phyloP scores from a whole-genome alignment of 2,329 filamentous ascomycete species.

The Microdochium trichocladiopsis region DNA sequence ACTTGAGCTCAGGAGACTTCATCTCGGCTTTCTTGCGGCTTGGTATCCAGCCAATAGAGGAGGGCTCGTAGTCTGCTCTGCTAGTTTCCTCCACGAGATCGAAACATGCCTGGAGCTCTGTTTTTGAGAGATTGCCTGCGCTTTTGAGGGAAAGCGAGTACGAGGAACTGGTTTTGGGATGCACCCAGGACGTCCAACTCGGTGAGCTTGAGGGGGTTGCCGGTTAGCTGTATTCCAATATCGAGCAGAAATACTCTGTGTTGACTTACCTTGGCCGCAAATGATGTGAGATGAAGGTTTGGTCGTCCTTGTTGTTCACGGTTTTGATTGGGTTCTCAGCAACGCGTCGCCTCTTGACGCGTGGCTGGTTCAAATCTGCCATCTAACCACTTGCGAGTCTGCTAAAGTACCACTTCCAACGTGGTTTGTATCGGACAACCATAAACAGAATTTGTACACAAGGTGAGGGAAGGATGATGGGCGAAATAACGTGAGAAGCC shows the following conservation, averaged over 20 bases:
- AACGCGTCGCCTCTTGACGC: constrained; percentile 18
- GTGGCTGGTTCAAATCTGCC: constrained; percentile 9
- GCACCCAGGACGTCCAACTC: constrained; percentile 36
- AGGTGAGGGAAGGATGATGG: no score
- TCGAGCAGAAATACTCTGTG: not conserved
- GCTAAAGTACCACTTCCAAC: no score
- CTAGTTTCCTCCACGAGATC: constrained; percentile 57
- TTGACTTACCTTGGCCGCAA: constrained; percentile 35
- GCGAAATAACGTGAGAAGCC: no score
- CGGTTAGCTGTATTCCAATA: not conserved
- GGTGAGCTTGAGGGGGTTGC: constrained; percentile 4
- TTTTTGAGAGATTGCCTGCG: constrained; percentile 27
- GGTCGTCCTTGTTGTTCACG: constrained; percentile 39
- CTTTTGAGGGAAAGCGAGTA: constrained; percentile 38
- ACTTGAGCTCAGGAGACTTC: constrained; percentile 59
- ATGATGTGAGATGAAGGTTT: constrained; percentile 40
- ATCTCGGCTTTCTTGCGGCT: constrained; percentile 59
- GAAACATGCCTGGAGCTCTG: constrained; percentile 47
- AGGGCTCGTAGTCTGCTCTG: constrained; percentile 54
- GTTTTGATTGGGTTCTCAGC: constrained; percentile 32
- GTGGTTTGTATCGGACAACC: no score
- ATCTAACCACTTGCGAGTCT: not conserved
- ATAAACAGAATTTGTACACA: no score
- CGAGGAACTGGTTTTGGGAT: constrained; percentile 32
- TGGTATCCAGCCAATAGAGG: constrained; percentile 56